Evolutionary conservation across 306 rosid species (phyloP).

Genomic region (Oemleria cerasiformis): DNA sequence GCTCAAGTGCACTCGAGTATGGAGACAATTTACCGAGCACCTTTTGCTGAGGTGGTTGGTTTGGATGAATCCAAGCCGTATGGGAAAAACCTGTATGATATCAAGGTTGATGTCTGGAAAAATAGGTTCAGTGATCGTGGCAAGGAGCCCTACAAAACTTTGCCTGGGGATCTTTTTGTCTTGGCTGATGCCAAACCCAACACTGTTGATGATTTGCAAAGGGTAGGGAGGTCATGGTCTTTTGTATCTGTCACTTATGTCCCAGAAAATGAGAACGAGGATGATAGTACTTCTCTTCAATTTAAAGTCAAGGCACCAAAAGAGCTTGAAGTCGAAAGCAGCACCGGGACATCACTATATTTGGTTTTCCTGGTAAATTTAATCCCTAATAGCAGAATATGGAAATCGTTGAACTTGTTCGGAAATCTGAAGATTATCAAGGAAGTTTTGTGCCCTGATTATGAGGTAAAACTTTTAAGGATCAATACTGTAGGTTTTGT

Average conservation of each 20-base stretch:
- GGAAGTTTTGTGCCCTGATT: slow-evolving; percentile 33
- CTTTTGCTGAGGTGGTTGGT: slow-evolving; percentile 46
- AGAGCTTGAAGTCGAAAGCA: slow-evolving; percentile 22
- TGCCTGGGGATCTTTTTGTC: slow-evolving; percentile 61
- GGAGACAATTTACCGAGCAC: slow-evolving; percentile 45
- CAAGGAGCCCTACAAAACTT: slow-evolving; percentile 56
- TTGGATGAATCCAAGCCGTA: slow-evolving; percentile 25
- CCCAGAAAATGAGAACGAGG: slow-evolving; percentile 28
- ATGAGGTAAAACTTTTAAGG: slow-evolving; percentile 37
- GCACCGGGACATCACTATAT: slow-evolving; percentile 30
- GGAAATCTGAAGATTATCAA: slow-evolving; percentile 31
- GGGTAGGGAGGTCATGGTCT: slow-evolving; percentile 51
- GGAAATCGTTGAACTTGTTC: slow-evolving; percentile 51
- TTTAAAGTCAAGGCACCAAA: slow-evolving; percentile 46
- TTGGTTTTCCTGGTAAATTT: slow-evolving; percentile 49
- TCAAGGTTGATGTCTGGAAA: slow-evolving; percentile 44
- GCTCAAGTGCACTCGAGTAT: slow-evolving; percentile 49
- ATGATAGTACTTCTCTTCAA: slow-evolving; percentile 26
- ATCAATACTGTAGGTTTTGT: background rate
- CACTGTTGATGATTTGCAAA: slow-evolving; percentile 39
- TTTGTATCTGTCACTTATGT: slow-evolving; percentile 40
- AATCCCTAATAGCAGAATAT: slow-evolving; percentile 44
- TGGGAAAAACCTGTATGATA: slow-evolving; percentile 26
- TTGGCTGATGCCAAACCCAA: slow-evolving; percentile 59
- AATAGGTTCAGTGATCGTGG: slow-evolving; percentile 47